Conservation (phyloP, 129 eudicot species). For the Pulicaria dysenterica region DNA sequence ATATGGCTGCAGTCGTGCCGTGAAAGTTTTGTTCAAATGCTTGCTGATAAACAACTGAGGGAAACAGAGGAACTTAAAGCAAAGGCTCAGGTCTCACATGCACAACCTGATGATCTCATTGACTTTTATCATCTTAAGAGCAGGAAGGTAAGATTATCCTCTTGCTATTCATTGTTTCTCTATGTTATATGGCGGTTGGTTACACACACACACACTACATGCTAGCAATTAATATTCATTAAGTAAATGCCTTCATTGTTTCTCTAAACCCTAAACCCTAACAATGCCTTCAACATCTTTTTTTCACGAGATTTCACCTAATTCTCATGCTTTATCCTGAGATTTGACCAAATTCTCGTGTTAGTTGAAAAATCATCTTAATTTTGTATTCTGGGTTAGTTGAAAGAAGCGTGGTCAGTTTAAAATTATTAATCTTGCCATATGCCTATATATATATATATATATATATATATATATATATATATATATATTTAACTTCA, state of each 20-base stretch:
- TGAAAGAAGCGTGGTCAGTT: no score
- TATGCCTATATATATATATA: no score
- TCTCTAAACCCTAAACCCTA: no score
- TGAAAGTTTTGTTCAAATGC: slow-evolving; percentile 95
- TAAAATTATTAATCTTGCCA: no score
- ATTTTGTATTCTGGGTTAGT: neutral
- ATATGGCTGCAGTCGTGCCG: slow-evolving; percentile 94
- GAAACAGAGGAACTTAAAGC: slow-evolving; percentile 93
- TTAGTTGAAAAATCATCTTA: neutral
- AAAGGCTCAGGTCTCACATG: slow-evolving; percentile 79
- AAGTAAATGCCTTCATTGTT: neutral
- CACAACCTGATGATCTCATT: slow-evolving; percentile 97
- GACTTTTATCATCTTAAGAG: slow-evolving; percentile 98
- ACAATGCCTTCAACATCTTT: neutral
- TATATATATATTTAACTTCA: no score
- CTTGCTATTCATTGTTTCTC: neutral
- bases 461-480: no score
- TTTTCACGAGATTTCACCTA: neutral
- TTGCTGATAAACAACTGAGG: slow-evolving; percentile 87
- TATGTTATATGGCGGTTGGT: neutral
- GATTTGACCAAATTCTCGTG: neutral
- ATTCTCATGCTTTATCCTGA: neutral
- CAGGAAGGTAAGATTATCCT: slow-evolving; percentile 62
- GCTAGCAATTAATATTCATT: neutral
- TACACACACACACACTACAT: neutral